Evolutionary conservation across 2,329 filamentous ascomycete genomes (phyloP).

Genomic region (Cercospora beticola): DNA sequence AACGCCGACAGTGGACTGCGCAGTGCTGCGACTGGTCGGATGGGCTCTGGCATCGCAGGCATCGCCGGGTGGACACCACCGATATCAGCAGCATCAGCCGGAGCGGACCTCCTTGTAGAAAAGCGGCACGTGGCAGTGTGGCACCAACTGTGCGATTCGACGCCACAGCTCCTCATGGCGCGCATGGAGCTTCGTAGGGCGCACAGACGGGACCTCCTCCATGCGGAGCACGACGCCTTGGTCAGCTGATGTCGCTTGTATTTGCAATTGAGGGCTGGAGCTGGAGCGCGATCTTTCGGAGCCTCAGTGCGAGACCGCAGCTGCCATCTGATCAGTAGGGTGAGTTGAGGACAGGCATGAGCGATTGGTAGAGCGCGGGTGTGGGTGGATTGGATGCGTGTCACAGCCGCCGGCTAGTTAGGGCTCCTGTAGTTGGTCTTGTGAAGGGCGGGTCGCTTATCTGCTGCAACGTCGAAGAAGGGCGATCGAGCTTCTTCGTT

Average conservation of each 20-base stretch:
- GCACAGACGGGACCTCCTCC: neutral
- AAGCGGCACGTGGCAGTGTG: constrained; percentile 10
- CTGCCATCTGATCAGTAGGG: neutral
- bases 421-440: neutral
- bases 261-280: neutral
- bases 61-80: neutral
- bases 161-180: neutral
- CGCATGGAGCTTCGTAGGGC: neutral
- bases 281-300: neutral
- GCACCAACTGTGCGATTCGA: neutral
- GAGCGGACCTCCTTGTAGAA: constrained; percentile 5
- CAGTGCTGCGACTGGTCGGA: neutral
- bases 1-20: neutral
- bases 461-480: neutral
- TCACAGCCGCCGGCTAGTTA: neutral
- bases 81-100: constrained; percentile 3
- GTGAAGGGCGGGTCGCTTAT: neutral
- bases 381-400: neutral
- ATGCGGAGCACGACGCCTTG: neutral
- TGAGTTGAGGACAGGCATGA: neutral
- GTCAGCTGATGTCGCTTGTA: neutral
- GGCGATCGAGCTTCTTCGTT: neutral
- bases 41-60: neutral
- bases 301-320: neutral
- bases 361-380: neutral